phyloP scores from a whole-genome alignment of 306 rosid species.

The Casuarina glauca region DNA sequence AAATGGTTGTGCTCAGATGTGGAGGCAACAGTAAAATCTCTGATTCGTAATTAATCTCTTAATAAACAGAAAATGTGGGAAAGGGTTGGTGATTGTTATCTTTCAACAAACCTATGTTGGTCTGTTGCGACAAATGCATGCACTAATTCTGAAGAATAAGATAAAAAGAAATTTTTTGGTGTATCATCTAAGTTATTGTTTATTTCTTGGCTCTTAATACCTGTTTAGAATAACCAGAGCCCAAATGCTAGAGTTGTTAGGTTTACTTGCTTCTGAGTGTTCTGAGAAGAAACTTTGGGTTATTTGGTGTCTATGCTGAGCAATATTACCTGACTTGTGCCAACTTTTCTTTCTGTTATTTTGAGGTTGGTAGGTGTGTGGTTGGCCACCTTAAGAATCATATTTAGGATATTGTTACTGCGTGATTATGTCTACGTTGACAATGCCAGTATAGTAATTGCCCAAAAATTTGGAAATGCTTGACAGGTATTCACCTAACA shows the following conservation, averaged over 20 bases:
- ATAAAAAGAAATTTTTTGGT: background rate
- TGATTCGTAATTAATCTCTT: background rate
- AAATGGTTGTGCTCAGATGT: background rate
- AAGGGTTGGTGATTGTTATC: background rate
- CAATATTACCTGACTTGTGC: background rate
- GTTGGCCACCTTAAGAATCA: background rate
- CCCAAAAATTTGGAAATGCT: conserved; percentile 11
- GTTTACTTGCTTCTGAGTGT: background rate
- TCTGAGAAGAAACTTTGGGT: background rate
- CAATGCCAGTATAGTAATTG: conserved; percentile 17
- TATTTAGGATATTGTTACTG: background rate
- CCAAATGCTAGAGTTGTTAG: background rate
- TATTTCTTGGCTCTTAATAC: background rate
- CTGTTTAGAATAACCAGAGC: background rate
- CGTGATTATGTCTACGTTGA: conserved; percentile 14
- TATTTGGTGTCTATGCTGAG: background rate
- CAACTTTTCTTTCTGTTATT: too few relatives aligned
- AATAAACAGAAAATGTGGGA: background rate
- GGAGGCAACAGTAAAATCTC: background rate
- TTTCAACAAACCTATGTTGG: background rate
- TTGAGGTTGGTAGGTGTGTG: background rate
- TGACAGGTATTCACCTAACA: conserved; percentile 96
- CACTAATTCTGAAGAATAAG: background rate
- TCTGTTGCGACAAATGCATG: background rate
- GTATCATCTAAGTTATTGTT: background rate